Base-by-base conservation (phyloP, 2,329 filamentous ascomycete species). In the Penicillium decumbens region DNA sequence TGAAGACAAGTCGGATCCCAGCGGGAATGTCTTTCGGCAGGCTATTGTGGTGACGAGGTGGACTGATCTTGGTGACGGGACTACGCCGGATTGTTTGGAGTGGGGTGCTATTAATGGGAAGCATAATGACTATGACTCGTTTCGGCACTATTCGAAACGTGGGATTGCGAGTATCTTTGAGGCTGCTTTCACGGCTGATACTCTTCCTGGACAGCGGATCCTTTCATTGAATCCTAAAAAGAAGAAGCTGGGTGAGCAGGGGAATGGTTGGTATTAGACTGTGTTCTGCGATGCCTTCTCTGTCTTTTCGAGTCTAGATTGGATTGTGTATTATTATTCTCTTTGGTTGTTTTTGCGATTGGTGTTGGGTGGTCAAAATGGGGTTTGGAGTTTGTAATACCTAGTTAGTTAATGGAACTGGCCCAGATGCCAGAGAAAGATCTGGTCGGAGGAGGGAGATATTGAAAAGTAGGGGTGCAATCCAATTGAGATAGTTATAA, bases 91-190 rank as follows among this genome's bases (percentile, higher is more conserved):
- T 20, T 68, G 68, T 9, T 73, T 68, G 3, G 78, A 82, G 53
- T 83, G 81, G 77, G 75, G 74, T 9, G 77, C 80, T n/a, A 71
- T 77, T 30, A 80, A 79, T 58, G 78, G 77, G 4, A 55, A 70
- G 10, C 56, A 61, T 0, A 62, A 65, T 1, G 64, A 61, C 13
- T 84, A 78, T 60, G 75, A 82, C 58, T 81, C 79, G 30, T 82
- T 84, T 54, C 57, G 58, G 2, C 64, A 71, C 28, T 71, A 83
- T 38, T 79, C 79, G 5, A 74, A 75, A 55, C 68, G 81, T 39
- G 77, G 78, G 3, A 75, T 84, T 33, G 79, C 78, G 4, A 81
- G 81, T 10, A 75, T 76, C 2, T 84, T 84, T 57, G 81, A 85
- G 64, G 72, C 75, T 32, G 75, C 77, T 13, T 75, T 78, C 52